Conservation (phyloP, 495 filamentous ascomycete genomes). For the Penicillium lagena region DNA sequence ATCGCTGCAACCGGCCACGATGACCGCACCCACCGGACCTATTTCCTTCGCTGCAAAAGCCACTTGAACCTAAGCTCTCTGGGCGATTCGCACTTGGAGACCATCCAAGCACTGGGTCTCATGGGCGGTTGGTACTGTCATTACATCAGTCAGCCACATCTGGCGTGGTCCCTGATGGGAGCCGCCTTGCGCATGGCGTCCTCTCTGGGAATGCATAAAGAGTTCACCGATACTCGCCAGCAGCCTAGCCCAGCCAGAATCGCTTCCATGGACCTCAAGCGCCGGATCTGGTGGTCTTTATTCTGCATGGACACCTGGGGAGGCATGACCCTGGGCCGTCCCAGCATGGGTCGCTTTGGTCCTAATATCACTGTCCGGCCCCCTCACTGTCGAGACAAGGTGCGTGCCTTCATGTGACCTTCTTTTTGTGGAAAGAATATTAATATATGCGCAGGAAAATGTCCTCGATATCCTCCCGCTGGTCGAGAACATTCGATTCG, state of each 20-base stretch:
- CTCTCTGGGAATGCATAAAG: constrained; percentile 68
- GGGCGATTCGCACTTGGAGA: constrained; percentile 62
- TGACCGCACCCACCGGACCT: constrained; percentile 65
- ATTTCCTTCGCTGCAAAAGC: constrained; percentile 64
- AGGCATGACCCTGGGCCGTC: constrained; percentile 67
- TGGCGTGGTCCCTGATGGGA: constrained; percentile 47
- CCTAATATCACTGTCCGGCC: constrained; percentile 65
- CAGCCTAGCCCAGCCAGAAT: constrained; percentile 23
- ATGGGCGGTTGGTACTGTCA: constrained; percentile 72
- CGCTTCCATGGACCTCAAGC: constrained; percentile 48
- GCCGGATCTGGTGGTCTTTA: constrained; percentile 75
- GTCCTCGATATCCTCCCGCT: constrained; percentile 60
- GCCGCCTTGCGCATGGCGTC: constrained; percentile 63
- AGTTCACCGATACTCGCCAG: constrained; percentile 46
- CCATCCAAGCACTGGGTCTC: constrained; percentile 60
- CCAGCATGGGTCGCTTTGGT: constrained; percentile 68
- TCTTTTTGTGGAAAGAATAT: not conserved
- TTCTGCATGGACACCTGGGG: constrained; percentile 80
- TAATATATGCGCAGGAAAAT: constrained; percentile 37
- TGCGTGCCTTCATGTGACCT: constrained; percentile 18
- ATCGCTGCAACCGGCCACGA: constrained; percentile 64
- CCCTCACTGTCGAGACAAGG: constrained; percentile 55
- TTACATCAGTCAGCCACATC: constrained; percentile 69
- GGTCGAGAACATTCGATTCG: constrained; percentile 73
- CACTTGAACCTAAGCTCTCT: constrained; percentile 42